Evolutionary conservation across 73 alveolate species (phyloP), one percentile per base, ranked within the genome.

Genomic region (Uronychia setigera): DNA sequence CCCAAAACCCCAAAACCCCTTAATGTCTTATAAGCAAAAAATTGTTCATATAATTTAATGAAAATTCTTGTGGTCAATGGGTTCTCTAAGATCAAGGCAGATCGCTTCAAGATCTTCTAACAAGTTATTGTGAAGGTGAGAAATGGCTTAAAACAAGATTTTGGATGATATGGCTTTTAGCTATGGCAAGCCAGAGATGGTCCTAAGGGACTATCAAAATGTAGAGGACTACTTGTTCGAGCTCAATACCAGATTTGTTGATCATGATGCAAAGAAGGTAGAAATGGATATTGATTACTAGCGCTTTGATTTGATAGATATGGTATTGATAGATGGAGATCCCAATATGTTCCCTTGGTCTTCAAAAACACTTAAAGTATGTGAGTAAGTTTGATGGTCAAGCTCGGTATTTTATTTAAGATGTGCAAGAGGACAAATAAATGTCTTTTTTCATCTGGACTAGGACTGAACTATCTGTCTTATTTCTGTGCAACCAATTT

Each of bases 261-360:
- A 46, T 19, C 67, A 46, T 11, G 67, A 46, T 11, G 67, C 67
- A 35, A 85, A 28, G 82, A 25, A 46, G 81, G 84, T 33, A 74
- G 85, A 57, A 32, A 77, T 11, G 94, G n/a, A n/a, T n/a, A 91
- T 28, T 86, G 91, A 34, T 91, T 85, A 29, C 84, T 88, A 85
- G 86, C 75, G 60, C 88, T 97, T 97, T 87, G 96, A 96, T 87
- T 85, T 92, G 33, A 77, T 97, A 57, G 98, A 95, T 87, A 83
- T 97, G 86, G 96, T 97, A 33, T 94, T 97, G 76, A 89, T 97
- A 34, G 99, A 96, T 79, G 98, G 98, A 0, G 97, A 92, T 82
- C 98, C 96, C 58, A 79, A 58, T 35, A 84, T 90, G 32, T 89
- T 96, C 26, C 99, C 99, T 26, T 97, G 99, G 99, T 84, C 93